Evolutionary conservation across 768 basidiomycete species (phyloP).

Genomic region (Lyophyllum shimeji): DNA sequence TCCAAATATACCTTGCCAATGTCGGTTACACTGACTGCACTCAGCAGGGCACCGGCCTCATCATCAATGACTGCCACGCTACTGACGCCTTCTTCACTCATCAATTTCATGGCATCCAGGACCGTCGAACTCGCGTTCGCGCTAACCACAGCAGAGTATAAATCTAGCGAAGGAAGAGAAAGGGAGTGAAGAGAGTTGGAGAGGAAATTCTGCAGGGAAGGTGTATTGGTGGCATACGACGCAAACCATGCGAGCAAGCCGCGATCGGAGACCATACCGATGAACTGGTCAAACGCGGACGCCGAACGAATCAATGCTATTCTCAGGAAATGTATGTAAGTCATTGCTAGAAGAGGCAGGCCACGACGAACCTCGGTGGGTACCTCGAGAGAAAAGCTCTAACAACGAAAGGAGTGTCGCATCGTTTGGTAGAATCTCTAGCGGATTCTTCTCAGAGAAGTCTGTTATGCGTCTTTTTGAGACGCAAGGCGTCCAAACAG

Average conservation of each 20-base stretch:
- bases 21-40: slow-evolving; percentile 83
- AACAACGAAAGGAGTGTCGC: slow-evolving; percentile 65
- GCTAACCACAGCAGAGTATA: slow-evolving; percentile 64
- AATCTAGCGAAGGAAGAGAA: slow-evolving; percentile 62
- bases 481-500: neutral
- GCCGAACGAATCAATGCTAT: slow-evolving; percentile 58
- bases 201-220: slow-evolving; percentile 45
- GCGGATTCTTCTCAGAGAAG: slow-evolving; percentile 82
- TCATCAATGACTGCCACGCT: slow-evolving; percentile 78
- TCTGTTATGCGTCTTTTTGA: slow-evolving; percentile 40
- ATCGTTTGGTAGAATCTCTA: slow-evolving; percentile 60
- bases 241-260: slow-evolving; percentile 71
- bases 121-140: slow-evolving; percentile 60
- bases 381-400: slow-evolving; percentile 65
- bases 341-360: neutral
- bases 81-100: slow-evolving; percentile 86
- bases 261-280: slow-evolving; percentile 78
- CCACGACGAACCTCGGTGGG: slow-evolving; percentile 59
- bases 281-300: slow-evolving; percentile 42
- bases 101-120: slow-evolving; percentile 79
- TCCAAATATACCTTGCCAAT: slow-evolving; percentile 67
- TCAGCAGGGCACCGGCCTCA: slow-evolving; percentile 58
- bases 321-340: neutral
- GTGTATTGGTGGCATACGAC: slow-evolving; percentile 46
- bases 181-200: slow-evolving; percentile 56